Percentiles rank a stretch among this genome's conserved stretches.
phyloP scores from a whole-genome alignment of 192 early-diverging fungal species.

The Coemansia sp. region DNA sequence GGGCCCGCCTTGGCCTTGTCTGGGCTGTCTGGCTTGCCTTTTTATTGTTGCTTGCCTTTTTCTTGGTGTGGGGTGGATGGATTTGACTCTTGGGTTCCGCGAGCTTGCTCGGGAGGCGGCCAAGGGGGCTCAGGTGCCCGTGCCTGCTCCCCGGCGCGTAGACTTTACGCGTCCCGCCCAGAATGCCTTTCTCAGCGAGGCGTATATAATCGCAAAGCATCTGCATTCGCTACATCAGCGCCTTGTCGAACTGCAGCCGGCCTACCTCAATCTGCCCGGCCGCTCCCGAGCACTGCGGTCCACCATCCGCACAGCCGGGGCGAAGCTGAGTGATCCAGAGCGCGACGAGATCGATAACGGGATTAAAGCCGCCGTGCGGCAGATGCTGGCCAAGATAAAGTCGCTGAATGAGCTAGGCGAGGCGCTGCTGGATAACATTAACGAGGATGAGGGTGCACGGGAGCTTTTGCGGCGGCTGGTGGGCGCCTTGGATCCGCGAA shows the following conservation, averaged over 20 bases:
- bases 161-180: slow-evolving; percentile 22
- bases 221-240: slow-evolving; percentile 48
- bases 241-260: slow-evolving; percentile 50
- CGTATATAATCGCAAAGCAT: slow-evolving; percentile 54
- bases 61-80: too few species aligned
- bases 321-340: slow-evolving; percentile 54
- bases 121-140: too few species aligned
- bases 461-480: slow-evolving; percentile 45
- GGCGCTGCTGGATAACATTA: slow-evolving; percentile 21
- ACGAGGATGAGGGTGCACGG: slow-evolving; percentile 12
- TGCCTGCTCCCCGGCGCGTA: slow-evolving; percentile 19
- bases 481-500: slow-evolving; percentile 32
- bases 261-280: slow-evolving; percentile 45
- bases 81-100: too few species aligned
- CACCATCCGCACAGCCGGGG: too few species aligned
- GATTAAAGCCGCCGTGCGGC: slow-evolving; percentile 52
- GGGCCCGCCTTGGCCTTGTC: too few species aligned
- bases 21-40: too few species aligned
- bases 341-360: slow-evolving; percentile 65
- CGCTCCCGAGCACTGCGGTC: background rate
- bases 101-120: too few species aligned
- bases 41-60: too few species aligned
- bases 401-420: slow-evolving; percentile 52
- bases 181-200: slow-evolving; percentile 53
- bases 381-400: slow-evolving; percentile 55